These are phyloP conservation scores for Solanum corneliomulleri DNA, from an alignment of 257 asterid genomes.

Conservation along the genomic window DNA sequence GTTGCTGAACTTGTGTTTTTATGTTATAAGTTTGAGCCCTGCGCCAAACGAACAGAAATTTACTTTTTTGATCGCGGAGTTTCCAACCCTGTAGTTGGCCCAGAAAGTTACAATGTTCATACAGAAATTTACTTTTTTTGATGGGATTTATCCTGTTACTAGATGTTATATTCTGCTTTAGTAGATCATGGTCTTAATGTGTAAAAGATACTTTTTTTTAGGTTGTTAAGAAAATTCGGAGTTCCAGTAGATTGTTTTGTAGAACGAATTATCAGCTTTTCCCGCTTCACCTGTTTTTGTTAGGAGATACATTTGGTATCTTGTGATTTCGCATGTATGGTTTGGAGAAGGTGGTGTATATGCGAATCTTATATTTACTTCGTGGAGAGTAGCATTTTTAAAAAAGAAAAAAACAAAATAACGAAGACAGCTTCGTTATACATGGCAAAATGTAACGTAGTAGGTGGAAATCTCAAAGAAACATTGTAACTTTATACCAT, in stretches of 20 bases:
- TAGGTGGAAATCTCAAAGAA: neutral
- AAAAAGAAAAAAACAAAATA: neutral
- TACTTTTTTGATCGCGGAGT: neutral
- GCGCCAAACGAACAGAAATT: neutral
- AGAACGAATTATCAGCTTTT: neutral
- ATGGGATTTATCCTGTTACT: neutral
- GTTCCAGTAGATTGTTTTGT: neutral
- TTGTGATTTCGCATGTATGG: too few relatives aligned
- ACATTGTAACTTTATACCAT: neutral
- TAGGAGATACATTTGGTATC: neutral
- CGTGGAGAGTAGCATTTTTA: neutral
- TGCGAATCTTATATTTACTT: neutral
- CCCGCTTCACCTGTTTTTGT: neutral
- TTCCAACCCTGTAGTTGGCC: neutral
- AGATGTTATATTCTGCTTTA: neutral
- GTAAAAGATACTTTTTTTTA: neutral
- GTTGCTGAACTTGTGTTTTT: neutral
- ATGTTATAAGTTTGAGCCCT: neutral
- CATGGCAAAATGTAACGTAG: neutral
- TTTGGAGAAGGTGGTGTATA: neutral
- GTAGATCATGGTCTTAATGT: neutral
- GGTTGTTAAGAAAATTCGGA: neutral
- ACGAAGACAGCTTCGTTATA: neutral
- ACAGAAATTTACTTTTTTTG: too few relatives aligned
- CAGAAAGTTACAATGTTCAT: neutral